Conservation (phyloP, 108 stramenopile genomes). For the Cyclotella sp. region DNA sequence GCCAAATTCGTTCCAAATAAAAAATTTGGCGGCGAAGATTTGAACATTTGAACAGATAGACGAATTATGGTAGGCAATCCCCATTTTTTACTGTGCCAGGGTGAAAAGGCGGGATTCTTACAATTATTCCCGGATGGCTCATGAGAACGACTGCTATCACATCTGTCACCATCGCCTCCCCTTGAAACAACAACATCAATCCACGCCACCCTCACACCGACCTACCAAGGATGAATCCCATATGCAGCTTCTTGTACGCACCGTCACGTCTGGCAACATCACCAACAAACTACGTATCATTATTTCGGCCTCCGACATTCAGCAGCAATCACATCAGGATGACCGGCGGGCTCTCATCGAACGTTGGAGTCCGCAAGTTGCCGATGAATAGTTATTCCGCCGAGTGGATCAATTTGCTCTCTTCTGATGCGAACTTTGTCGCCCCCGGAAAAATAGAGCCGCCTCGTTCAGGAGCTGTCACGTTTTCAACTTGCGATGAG, state of each 20-base stretch:
- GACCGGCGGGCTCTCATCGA: neutral
- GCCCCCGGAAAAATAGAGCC: constrained; percentile 41
- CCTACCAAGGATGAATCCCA: neutral
- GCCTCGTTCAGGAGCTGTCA: constrained; percentile 70
- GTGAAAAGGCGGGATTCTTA: too few relatives aligned
- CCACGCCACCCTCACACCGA: too few relatives aligned
- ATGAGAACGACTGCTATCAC: too few relatives aligned
- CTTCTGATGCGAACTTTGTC: constrained; percentile 16
- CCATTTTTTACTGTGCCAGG: too few relatives aligned
- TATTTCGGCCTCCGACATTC: neutral
- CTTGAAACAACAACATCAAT: too few relatives aligned
- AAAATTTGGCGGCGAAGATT: too few relatives aligned
- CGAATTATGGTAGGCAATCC: too few relatives aligned
- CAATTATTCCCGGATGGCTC: too few relatives aligned
- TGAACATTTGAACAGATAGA: too few relatives aligned
- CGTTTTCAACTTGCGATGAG: constrained; percentile 42
- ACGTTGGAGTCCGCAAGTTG: neutral
- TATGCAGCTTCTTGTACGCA: neutral
- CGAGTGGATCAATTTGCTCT: constrained; percentile 50
- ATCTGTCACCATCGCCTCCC: too few relatives aligned
- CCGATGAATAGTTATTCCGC: constrained; percentile 25
- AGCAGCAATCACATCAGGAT: neutral
- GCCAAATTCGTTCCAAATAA: too few relatives aligned
- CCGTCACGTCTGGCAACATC: neutral
- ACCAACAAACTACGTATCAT: neutral